Percentiles rank a stretch among this genome's conserved stretches.
Evolutionary conservation across 2,329 filamentous ascomycete genomes (phyloP).

Genomic region (Aureobasidium mangrovei): DNA sequence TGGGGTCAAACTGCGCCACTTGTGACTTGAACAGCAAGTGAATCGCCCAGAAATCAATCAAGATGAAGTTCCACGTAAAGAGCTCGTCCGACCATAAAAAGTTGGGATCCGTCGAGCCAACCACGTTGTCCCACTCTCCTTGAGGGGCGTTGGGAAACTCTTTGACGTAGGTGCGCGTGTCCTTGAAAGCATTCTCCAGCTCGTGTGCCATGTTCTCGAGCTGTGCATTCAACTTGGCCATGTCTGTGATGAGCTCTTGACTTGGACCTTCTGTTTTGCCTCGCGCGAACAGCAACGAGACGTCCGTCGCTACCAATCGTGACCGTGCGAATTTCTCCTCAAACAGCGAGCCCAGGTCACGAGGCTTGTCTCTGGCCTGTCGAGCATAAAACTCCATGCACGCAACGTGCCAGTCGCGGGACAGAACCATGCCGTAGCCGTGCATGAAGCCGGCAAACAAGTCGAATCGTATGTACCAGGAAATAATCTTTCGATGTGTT

Average conservation of each 20-base stretch:
- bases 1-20: constrained; percentile 44
- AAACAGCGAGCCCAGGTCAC: constrained; percentile 56
- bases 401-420: constrained; percentile 67
- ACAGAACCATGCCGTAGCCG: constrained; percentile 63
- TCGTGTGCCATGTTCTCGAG: constrained; percentile 41
- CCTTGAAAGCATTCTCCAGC: constrained; percentile 54
- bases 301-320: constrained; percentile 68
- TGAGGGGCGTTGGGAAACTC: constrained; percentile 50
- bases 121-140: constrained; percentile 53
- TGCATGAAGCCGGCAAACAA: constrained; percentile 76
- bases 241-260: constrained; percentile 47
- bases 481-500: constrained; percentile 62
- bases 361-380: constrained; percentile 51
- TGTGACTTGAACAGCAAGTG: constrained; percentile 75
- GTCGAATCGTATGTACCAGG: constrained; percentile 91
- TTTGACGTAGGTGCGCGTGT: constrained; percentile 54
- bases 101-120: constrained; percentile 63
- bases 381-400: constrained; percentile 55
- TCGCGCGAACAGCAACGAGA: constrained; percentile 67
- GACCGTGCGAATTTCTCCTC: constrained; percentile 53
- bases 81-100: constrained; percentile 61
- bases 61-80: constrained; percentile 65
- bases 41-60: constrained; percentile 69
- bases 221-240: constrained; percentile 39
- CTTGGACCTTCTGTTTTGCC: constrained; percentile 48